Evolutionary conservation across 495 filamentous ascomycete species (phyloP).

Genomic region (Penicillium malachiteum): DNA sequence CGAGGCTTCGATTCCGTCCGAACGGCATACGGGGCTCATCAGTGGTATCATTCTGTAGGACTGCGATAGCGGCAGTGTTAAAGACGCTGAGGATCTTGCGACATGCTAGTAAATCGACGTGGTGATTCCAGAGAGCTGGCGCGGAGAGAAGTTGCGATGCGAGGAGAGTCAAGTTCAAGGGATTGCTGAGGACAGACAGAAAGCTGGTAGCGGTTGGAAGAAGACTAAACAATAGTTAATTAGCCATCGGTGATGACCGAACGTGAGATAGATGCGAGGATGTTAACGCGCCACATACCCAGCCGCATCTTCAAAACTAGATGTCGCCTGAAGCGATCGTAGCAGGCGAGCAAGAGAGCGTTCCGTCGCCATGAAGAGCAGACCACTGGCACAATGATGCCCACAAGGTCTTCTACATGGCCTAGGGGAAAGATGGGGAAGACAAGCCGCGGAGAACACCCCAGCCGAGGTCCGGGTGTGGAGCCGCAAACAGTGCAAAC

Average conservation of each 20-base stretch:
- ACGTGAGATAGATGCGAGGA: not conserved
- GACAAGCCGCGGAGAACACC: conserved; percentile 36
- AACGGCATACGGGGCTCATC: conserved; percentile 39
- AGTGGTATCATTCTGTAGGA: conserved; percentile 56
- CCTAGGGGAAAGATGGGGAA: conserved; percentile 10
- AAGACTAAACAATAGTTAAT: conserved; percentile 50
- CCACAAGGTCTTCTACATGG: conserved; percentile 20
- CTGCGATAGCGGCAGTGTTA: conserved; percentile 73
- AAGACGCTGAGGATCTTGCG: conserved; percentile 82
- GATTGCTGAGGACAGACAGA: conserved; percentile 80
- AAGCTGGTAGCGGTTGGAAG: conserved; percentile 79
- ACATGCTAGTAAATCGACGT: conserved; percentile 68
- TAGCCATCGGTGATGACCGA: conserved; percentile 10
- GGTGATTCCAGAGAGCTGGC: conserved; percentile 79
- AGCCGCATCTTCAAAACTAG: conserved; percentile 51
- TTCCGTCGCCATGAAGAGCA: conserved; percentile 44
- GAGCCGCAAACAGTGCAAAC: conserved; percentile 44
- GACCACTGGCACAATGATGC: conserved; percentile 6
- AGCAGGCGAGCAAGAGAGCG: conserved; percentile 51
- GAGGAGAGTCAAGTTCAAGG: conserved; percentile 84
- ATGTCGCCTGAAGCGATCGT: conserved; percentile 50
- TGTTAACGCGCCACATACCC: conserved; percentile 42
- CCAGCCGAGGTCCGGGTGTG: conserved; percentile 38
- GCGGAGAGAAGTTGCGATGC: conserved; percentile 86
- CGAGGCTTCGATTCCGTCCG: conserved; percentile 47